These are phyloP conservation scores for Aspergillus leporis DNA, from an alignment of 495 filamentous ascomycete genomes.

Conservation along the genomic window DNA sequence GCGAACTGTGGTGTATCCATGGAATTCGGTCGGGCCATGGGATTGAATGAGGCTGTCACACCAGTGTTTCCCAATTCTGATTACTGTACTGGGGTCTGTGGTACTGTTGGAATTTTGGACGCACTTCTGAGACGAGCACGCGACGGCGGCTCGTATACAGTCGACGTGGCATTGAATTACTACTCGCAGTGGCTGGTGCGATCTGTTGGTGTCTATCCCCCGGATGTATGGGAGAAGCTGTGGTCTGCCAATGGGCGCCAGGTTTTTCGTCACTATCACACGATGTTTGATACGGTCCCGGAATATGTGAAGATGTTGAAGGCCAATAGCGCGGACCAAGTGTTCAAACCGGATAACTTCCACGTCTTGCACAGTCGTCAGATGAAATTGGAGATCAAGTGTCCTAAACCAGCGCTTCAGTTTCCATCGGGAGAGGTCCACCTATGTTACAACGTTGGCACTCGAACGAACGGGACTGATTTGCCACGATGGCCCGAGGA, in stretches of 20 bases:
- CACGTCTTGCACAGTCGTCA: too few species aligned
- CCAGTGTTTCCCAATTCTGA: conserved; percentile 26
- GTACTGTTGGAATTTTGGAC: conserved; percentile 29
- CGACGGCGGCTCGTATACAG: conserved; percentile 29
- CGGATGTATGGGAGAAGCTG: conserved; percentile 16
- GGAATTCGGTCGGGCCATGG: conserved; percentile 30
- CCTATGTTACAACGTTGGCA: too few species aligned
- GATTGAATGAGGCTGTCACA: conserved; percentile 23
- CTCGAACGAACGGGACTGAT: too few species aligned
- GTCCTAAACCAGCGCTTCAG: too few species aligned
- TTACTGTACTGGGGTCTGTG: conserved; percentile 30
- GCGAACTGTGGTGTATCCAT: conserved; percentile 18
- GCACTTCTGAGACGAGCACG: conserved; percentile 35
- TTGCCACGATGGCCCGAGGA: too few species aligned
- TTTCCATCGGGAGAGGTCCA: too few species aligned
- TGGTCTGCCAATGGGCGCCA: conserved; percentile 7
- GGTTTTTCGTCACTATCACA: conserved; percentile 16
- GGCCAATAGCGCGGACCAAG: too few species aligned
- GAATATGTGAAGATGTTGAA: too few species aligned
- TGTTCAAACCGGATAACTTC: too few species aligned
- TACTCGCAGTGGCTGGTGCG: conserved; percentile 29
- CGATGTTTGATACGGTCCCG: conserved; percentile 16
- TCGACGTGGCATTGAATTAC: conserved; percentile 31
- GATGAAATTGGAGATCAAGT: too few species aligned
- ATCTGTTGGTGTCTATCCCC: conserved; percentile 13